Conservation (phyloP, 441 rosid species). For the Mallotus japonicus region DNA sequence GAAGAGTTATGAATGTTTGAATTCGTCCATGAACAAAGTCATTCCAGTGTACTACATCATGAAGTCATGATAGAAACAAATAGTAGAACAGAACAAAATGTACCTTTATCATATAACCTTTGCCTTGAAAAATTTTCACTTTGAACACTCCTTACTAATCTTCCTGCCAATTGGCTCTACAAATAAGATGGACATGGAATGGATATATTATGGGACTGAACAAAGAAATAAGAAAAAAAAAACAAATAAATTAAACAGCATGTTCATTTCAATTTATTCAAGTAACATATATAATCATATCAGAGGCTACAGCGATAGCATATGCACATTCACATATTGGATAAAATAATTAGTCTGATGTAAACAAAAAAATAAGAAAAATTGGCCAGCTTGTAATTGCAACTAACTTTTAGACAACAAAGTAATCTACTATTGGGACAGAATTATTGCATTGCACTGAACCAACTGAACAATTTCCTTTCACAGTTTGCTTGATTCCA, state of each 20-base stretch:
- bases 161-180: slow-evolving; percentile 66
- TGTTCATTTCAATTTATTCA: neutral
- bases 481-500: neutral
- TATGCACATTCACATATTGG: neutral
- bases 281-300: neutral
- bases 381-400: too few species aligned
- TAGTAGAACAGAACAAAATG: slow-evolving; percentile 11
- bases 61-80: neutral
- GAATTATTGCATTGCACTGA: neutral
- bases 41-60: neutral
- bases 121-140: slow-evolving; percentile 56
- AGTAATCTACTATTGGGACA: neutral
- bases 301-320: neutral
- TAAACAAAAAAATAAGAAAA: neutral
- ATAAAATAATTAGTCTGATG: neutral
- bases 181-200: slow-evolving; percentile 24
- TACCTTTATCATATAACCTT: slow-evolving; percentile 62
- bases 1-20: neutral
- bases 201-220: neutral
- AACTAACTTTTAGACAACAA: neutral
- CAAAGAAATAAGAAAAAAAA: slow-evolving; percentile 14
- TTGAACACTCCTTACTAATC: slow-evolving; percentile 48
- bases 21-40: neutral
- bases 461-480: neutral
- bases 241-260: neutral